A percentile compares a stretch with the other conserved stretches of the same genome.
Conservation (phyloP, 495 filamentous ascomycete species). For the Tricharina praecox region DNA sequence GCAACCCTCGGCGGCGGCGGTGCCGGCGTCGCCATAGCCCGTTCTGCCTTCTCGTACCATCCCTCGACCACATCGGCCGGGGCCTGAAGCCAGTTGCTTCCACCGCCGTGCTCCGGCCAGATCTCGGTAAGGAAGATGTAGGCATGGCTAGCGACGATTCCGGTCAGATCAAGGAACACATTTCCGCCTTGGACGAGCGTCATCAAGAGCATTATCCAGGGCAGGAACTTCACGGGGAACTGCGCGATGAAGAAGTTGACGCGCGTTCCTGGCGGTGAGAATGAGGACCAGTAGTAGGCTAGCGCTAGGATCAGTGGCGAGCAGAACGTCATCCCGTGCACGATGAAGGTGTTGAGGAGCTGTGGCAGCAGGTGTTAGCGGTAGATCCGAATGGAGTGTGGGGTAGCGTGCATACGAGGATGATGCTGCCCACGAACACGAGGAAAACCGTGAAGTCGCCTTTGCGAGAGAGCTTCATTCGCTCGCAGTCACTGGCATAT, state of each 20-base stretch:
- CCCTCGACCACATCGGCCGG: slow-evolving; percentile 17
- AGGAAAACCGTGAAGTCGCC: slow-evolving; percentile 23
- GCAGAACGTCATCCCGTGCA: slow-evolving; percentile 18
- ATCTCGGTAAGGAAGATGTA: slow-evolving; percentile 26
- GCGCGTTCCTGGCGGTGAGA: slow-evolving; percentile 11
- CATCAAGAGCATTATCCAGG: slow-evolving; percentile 24
- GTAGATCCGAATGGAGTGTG: too few species aligned
- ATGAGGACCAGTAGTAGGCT: slow-evolving; percentile 24
- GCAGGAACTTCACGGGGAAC: slow-evolving; percentile 25
- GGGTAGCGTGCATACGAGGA: too few species aligned
- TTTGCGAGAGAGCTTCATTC: slow-evolving; percentile 16
- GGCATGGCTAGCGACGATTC: slow-evolving; percentile 19
- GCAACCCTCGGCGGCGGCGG: slow-evolving; percentile 14
- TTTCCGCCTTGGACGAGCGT: slow-evolving; percentile 15
- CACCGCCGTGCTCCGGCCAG: slow-evolving; percentile 21
- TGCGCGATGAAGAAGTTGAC: slow-evolving; percentile 22
- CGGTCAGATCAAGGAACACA: slow-evolving; percentile 19
- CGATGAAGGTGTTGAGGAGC: slow-evolving; percentile 18
- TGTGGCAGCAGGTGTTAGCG: too few species aligned
- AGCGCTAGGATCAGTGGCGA: slow-evolving; percentile 20
- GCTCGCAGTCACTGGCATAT: slow-evolving; percentile 25
- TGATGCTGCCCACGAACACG: slow-evolving; percentile 15
- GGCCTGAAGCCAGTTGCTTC: slow-evolving; percentile 17
- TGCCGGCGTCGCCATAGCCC: slow-evolving; percentile 6
- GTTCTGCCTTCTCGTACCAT: slow-evolving; percentile 8